These are phyloP conservation scores for Mytilinidion resinicola DNA, from an alignment of 495 filamentous ascomycete species.

Conservation along the genomic window DNA sequence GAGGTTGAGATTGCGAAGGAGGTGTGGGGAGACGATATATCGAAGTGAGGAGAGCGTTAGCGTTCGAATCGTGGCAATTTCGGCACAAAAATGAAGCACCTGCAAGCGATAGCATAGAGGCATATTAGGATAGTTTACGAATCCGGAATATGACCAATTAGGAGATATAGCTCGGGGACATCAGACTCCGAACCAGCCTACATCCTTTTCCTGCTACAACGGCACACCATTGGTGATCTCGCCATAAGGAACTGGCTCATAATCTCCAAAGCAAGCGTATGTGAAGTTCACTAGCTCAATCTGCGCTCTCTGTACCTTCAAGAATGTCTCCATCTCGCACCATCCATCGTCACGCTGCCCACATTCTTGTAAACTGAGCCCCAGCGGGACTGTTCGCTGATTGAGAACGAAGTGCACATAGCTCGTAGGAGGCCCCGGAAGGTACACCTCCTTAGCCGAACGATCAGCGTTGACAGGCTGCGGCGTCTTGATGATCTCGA, in stretches of 20 bases:
- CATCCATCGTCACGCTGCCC: slow-evolving; percentile 55
- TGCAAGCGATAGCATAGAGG: no score
- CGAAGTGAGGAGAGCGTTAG: slow-evolving; percentile 5
- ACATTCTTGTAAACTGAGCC: slow-evolving; percentile 51
- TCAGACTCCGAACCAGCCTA: not conserved
- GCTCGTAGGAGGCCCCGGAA: slow-evolving; percentile 39
- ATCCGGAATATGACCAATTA: no score
- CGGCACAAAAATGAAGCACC: no score
- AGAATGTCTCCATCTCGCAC: slow-evolving; percentile 55
- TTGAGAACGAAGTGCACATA: slow-evolving; percentile 63
- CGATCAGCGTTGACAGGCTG: slow-evolving; percentile 44
- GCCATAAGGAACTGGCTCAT: slow-evolving; percentile 40
- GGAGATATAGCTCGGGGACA: not conserved
- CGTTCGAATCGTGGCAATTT: no score
- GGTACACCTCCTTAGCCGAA: slow-evolving; percentile 10
- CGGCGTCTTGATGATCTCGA: slow-evolving; percentile 56
- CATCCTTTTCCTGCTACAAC: slow-evolving; percentile 40
- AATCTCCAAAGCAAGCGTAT: slow-evolving; percentile 50
- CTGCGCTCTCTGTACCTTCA: slow-evolving; percentile 39
- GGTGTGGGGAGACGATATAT: slow-evolving; percentile 32
- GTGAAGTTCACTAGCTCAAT: slow-evolving; percentile 45
- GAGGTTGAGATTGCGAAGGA: slow-evolving; percentile 37
- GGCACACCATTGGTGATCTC: slow-evolving; percentile 40
- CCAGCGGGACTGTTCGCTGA: slow-evolving; percentile 55
- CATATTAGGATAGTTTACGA: no score